Percentiles rank a stretch among this genome's conserved stretches.
These are phyloP conservation scores for Debaryomycetaceae sp. DNA, from an alignment of 1,139 yeast species.

Conservation along the genomic window DNA sequence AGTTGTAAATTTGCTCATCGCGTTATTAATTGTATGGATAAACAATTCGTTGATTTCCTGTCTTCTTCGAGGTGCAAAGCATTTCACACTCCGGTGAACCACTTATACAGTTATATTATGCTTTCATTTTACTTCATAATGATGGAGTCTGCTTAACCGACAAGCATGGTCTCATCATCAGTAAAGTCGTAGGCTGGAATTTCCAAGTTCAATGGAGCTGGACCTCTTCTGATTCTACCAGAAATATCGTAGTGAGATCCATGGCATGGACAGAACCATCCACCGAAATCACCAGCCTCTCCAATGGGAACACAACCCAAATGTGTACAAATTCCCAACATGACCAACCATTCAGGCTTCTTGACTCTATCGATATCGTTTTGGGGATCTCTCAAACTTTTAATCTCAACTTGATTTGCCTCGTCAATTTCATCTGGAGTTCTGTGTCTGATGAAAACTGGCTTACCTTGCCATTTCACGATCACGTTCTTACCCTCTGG, in stretches of 20 bases:
- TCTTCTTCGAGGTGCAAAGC: neutral
- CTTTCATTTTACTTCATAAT: neutral
- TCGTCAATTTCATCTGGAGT: conserved; percentile 89
- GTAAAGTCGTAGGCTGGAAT: conserved; percentile 86
- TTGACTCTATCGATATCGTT: conserved; percentile 89
- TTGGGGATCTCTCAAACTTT: conserved; percentile 89
- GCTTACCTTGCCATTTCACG: conserved; percentile 99
- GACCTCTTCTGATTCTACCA: conserved; percentile 99
- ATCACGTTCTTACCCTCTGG: conserved; percentile 98
- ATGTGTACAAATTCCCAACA: conserved; percentile 99
- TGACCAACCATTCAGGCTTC: conserved; percentile 97
- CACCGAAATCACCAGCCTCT: conserved; percentile 99
- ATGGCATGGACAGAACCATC: conserved; percentile 99
- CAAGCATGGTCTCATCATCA: conserved; percentile 73
- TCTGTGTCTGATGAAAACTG: conserved; percentile 99
- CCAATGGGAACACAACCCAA: conserved; percentile 99
- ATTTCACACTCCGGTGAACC: neutral
- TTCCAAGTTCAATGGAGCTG: conserved; percentile 99
- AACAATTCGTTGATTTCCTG: neutral
- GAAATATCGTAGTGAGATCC: conserved; percentile 99
- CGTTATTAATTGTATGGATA: neutral
- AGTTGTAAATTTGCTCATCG: neutral
- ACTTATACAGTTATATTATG: neutral
- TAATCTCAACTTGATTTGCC: conserved; percentile 79
- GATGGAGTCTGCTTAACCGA: conserved; percentile 40